phyloP scores from a whole-genome alignment of 805 yeast species.

The Tetrapisispora arboricola region DNA sequence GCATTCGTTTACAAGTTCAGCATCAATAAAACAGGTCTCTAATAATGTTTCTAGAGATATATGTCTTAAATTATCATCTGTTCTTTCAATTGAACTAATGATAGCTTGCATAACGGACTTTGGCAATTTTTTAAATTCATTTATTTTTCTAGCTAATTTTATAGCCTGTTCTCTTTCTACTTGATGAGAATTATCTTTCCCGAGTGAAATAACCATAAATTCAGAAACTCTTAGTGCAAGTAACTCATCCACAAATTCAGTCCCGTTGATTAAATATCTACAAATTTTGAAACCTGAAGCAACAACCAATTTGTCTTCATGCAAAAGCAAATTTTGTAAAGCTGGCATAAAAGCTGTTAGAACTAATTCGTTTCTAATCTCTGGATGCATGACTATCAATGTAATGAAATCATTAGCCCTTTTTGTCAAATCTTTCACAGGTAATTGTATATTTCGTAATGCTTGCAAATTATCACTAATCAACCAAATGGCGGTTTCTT shows the following conservation, averaged over 20 bases:
- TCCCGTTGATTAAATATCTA: constrained; percentile 49
- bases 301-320: constrained; percentile 48
- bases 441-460: constrained; percentile 21
- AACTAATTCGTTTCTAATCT: constrained; percentile 53
- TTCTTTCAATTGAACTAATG: constrained; percentile 51
- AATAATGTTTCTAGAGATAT: constrained; percentile 47
- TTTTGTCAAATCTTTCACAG: constrained; percentile 29
- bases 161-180: constrained; percentile 72
- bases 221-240: constrained; percentile 48
- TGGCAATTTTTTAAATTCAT: constrained; percentile 50
- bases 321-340: constrained; percentile 50
- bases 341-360: constrained; percentile 45
- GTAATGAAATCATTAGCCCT: constrained; percentile 58
- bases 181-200: constrained; percentile 43
- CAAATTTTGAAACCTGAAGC: constrained; percentile 71
- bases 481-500: constrained; percentile 29
- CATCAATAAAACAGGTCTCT: constrained; percentile 41
- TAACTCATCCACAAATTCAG: constrained; percentile 44
- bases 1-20: constrained; percentile 36
- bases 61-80: constrained; percentile 40
- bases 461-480: constrained; percentile 28
- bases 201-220: constrained; percentile 52
- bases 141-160: constrained; percentile 52
- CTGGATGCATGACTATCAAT: constrained; percentile 46
- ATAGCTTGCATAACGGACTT: constrained; percentile 59